Conservation (phyloP, 768 basidiomycete species). For the Pleurotus citrinopileatus region DNA sequence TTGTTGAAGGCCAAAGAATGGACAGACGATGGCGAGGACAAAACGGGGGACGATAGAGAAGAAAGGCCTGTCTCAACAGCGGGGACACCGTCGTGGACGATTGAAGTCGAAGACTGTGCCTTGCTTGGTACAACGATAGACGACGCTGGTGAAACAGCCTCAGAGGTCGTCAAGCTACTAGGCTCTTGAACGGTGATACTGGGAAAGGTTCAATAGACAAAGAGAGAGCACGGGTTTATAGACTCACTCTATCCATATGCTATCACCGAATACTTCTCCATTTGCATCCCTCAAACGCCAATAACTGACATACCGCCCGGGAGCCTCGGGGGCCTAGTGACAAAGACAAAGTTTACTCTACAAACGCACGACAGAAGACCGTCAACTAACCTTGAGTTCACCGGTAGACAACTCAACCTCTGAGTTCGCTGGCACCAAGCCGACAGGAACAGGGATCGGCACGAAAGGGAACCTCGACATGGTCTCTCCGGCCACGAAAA, state of each 20-base stretch:
- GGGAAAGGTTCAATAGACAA: neutral
- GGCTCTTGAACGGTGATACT: slow-evolving; percentile 71
- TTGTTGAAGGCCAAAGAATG: neutral
- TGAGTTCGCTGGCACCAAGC: slow-evolving; percentile 52
- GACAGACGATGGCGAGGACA: neutral
- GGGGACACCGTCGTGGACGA: neutral
- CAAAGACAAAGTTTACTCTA: neutral
- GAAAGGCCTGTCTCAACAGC: neutral
- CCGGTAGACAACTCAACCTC: slow-evolving; percentile 66
- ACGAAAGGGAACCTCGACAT: slow-evolving; percentile 36
- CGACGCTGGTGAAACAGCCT: slow-evolving; percentile 58
- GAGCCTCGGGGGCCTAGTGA: slow-evolving; percentile 63
- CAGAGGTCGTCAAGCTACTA: slow-evolving; percentile 25
- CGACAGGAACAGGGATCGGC: slow-evolving; percentile 42
- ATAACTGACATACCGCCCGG: slow-evolving; percentile 74
- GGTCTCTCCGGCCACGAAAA: slow-evolving; percentile 70
- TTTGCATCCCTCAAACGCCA: slow-evolving; percentile 67
- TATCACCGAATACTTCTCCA: slow-evolving; percentile 65
- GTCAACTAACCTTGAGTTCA: slow-evolving; percentile 63
- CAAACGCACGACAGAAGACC: neutral
- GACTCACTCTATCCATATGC: slow-evolving; percentile 78
- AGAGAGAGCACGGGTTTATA: neutral
- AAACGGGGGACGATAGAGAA: neutral
- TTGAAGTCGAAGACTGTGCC: slow-evolving; percentile 37
- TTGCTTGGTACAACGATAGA: slow-evolving; percentile 56